Conservation (phyloP, 306 rosid species). For the Lathyrus tuberosus region DNA sequence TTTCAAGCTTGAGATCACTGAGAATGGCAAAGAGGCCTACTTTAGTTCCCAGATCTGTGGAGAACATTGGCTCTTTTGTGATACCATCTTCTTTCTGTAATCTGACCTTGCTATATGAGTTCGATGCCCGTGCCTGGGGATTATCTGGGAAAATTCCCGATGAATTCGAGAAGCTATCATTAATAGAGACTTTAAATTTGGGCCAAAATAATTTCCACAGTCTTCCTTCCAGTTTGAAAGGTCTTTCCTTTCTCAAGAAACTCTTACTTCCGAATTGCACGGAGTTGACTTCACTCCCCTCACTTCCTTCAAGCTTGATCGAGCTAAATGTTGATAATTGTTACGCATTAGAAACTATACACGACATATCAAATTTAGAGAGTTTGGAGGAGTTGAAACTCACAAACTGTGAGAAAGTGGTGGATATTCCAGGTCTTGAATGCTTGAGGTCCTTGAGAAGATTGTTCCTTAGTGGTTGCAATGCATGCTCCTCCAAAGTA, state of each 20-base stretch:
- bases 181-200: slow-evolving; percentile 50
- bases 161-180: slow-evolving; percentile 57
- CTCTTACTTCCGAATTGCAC: slow-evolving; percentile 50
- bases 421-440: slow-evolving; percentile 74
- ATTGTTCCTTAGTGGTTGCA: slow-evolving; percentile 58
- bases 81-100: slow-evolving; percentile 57
- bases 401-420: slow-evolving; percentile 56
- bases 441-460: slow-evolving; percentile 56
- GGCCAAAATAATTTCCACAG: slow-evolving; percentile 49
- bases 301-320: slow-evolving; percentile 68
- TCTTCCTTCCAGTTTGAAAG: slow-evolving; percentile 68
- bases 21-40: slow-evolving; percentile 49
- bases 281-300: slow-evolving; percentile 57
- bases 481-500: slow-evolving; percentile 45
- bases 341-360: slow-evolving; percentile 46
- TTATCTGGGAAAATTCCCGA: slow-evolving; percentile 60
- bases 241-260: slow-evolving; percentile 46
- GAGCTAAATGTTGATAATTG: slow-evolving; percentile 54
- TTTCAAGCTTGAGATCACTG: slow-evolving; percentile 53
- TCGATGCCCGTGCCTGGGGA: slow-evolving; percentile 54
- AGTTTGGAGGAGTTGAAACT: slow-evolving; percentile 53
- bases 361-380: slow-evolving; percentile 55
- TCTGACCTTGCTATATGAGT: slow-evolving; percentile 45
- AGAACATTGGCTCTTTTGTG: slow-evolving; percentile 1
- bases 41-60: background rate